Base-by-base conservation (phyloP, 2,329 filamentous ascomycete genomes). In the Neonectria magnoliae region DNA sequence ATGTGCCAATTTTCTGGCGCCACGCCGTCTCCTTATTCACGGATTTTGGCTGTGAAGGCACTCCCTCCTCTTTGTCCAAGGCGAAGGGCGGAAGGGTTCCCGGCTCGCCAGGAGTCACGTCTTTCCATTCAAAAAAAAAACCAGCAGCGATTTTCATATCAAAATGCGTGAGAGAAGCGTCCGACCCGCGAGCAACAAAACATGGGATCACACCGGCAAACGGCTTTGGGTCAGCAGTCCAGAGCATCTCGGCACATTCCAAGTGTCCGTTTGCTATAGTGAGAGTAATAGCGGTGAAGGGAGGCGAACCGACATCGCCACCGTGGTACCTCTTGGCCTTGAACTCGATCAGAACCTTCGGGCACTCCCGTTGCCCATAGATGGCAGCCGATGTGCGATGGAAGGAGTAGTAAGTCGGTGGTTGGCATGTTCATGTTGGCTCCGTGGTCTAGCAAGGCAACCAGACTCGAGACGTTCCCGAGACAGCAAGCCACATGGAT, bases 261-360 rank as follows among this genome's bases (percentile, higher is more conserved):
- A 57, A 33, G 20, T 57, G 54, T 3, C 54, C 54, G 27, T 57
- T 57, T 29, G 54, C 54, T 11, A 57, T 27, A 38, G 54, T 42
- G n/a, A 57, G 54, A 13, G 41, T 9, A 18, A 57, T 29, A 2
- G 54, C 42, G 14, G 41, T 57, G 14, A 31, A 48, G 20, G 54
- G 41, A 25, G 38, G 53, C 5, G 18, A 16, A 27, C 3, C 41
- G 11, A 38, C 33, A 31, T 56, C 14, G 9, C 29, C 36, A 8
- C 8, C 20, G 11, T 14, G 14, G 20, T 47, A 3, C 20, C 16
- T 25, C 20, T 14, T 47, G 11, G 44, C 44, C 14, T 13, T 22
- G 7, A 14, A 22, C 7, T 25, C 42, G 11, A 47, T 22, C 5
- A 47, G 11, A 22, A 48, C n/a, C n/a, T n/a, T 33, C 10, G 48